A percentile compares a stretch with the other conserved stretches of the same genome.
These are phyloP conservation scores for Vigna nakashimae DNA, from an alignment of 306 rosid species.

Conservation along the genomic window DNA sequence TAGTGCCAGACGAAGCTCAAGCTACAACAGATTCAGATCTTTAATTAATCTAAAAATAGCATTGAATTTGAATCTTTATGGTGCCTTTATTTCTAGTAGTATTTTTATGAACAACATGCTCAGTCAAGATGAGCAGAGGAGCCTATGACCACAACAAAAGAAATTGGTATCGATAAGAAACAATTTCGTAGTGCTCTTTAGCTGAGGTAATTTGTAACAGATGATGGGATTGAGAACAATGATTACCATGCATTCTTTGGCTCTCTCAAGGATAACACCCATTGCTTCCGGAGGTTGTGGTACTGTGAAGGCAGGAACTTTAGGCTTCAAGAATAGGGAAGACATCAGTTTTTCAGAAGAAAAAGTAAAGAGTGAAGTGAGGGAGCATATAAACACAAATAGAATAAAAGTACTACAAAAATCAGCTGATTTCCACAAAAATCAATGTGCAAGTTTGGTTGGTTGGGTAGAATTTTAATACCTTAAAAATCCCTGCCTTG, in stretches of 20 bases:
- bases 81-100: background rate
- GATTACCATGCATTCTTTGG: constrained; percentile 64
- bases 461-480: constrained; percentile 41
- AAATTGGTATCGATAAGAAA: background rate
- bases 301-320: constrained; percentile 79
- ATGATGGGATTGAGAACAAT: constrained; percentile 37
- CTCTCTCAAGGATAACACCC: constrained; percentile 70
- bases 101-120: constrained; percentile 10
- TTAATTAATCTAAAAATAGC: constrained; percentile 1
- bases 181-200: background rate
- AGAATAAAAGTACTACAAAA: constrained; percentile 43
- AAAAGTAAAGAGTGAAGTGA: constrained; percentile 42
- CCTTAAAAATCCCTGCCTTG: constrained; percentile 88
- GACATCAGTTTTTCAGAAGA: constrained; percentile 62
- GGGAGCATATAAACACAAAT: constrained; percentile 44
- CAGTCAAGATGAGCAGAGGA: background rate
- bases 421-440: constrained; percentile 41
- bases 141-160: constrained; percentile 10
- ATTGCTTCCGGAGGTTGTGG: constrained; percentile 83
- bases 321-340: constrained; percentile 70
- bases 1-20: constrained; percentile 17
- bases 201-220: constrained; percentile 14
- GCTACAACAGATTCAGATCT: constrained; percentile 32
- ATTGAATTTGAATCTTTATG: background rate
- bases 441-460: constrained; percentile 41